Percentiles rank a stretch among this genome's conserved stretches.
Conservation (phyloP, 1,139 yeast genomes). For the Groenewaldozyma auringiensis region DNA sequence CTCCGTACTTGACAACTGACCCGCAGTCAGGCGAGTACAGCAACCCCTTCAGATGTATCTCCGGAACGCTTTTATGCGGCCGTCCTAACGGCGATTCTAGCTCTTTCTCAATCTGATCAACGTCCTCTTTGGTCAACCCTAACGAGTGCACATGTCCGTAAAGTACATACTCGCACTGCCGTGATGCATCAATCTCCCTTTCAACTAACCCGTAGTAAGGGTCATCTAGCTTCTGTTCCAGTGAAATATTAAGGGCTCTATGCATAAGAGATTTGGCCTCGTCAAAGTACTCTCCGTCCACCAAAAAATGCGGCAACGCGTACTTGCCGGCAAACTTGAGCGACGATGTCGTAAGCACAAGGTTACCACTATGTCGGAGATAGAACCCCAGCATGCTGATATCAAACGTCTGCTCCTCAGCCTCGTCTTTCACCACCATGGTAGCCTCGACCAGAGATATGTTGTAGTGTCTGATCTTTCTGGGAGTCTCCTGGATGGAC, state of each 20-base stretch:
- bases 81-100: constrained; percentile 62
- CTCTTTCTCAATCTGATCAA: constrained; percentile 63
- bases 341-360: constrained; percentile 56
- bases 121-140: constrained; percentile 43
- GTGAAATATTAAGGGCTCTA: constrained; percentile 38
- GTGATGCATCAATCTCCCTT: constrained; percentile 19
- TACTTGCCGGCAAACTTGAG: constrained; percentile 65
- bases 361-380: constrained; percentile 60
- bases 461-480: constrained; percentile 13
- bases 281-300: constrained; percentile 36
- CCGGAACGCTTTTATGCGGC: constrained; percentile 59
- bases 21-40: constrained; percentile 91
- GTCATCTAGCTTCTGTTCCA: constrained; percentile 19
- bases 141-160: constrained; percentile 65
- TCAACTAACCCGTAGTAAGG: constrained; percentile 20
- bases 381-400: constrained; percentile 59
- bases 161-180: constrained; percentile 63
- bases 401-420: constrained; percentile 16
- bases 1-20: constrained; percentile 38
- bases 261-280: constrained; percentile 35
- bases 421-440: constrained; percentile 16
- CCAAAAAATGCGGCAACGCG: constrained; percentile 46
- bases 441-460: constrained; percentile 20
- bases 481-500: constrained; percentile 15
- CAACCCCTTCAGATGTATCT: constrained; percentile 47